Evolutionary conservation across 2,329 filamentous ascomycete species (phyloP).

Genomic region (Chaetomium sp.): DNA sequence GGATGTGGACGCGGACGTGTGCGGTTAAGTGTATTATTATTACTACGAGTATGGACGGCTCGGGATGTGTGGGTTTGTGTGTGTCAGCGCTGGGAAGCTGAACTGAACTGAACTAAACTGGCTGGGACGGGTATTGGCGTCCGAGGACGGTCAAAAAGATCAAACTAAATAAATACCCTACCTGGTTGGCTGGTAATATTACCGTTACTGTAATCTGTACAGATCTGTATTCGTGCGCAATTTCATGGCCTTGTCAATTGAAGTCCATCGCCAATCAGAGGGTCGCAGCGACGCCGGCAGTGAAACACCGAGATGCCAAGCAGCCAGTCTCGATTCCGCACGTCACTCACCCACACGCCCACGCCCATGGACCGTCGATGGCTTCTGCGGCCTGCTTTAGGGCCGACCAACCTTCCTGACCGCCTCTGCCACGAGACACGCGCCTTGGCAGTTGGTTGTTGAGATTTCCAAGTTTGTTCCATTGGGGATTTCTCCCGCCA

Average conservation of each 20-base stretch:
- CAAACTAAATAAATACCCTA: background rate
- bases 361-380: background rate
- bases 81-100: constrained; percentile 2
- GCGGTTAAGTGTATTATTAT: constrained; percentile 12
- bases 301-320: constrained; percentile 8
- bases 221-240: background rate
- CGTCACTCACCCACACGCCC: constrained; percentile 2
- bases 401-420: background rate
- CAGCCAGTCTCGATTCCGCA: constrained; percentile 18
- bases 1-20: constrained; percentile 29
- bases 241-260: background rate
- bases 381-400: constrained; percentile 7
- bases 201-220: too few species aligned
- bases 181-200: background rate
- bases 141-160: background rate
- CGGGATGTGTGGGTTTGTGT: too few species aligned
- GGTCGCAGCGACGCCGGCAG: constrained; percentile 43
- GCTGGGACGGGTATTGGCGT: background rate
- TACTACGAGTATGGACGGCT: background rate
- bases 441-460: background rate
- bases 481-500: background rate
- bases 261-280: background rate
- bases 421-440: background rate
- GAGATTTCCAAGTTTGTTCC: background rate
- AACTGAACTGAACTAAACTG: background rate